Evolutionary conservation across 1,139 yeast species (phyloP).

Genomic region (Magnusiomyces tetraspermus): DNA sequence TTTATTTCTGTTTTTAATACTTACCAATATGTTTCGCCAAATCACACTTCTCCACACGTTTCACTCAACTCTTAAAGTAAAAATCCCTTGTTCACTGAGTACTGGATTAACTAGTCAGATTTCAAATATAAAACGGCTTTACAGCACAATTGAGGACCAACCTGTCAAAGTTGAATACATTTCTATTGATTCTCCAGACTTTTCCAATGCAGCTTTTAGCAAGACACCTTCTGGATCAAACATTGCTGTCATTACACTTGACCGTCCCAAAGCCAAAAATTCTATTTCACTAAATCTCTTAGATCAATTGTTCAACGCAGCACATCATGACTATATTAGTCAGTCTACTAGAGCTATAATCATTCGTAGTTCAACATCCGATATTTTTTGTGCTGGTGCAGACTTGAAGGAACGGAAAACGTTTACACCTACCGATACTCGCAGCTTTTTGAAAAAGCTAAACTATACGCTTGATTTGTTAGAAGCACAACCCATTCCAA

Average conservation of each 20-base stretch:
- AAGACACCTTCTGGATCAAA: conserved; percentile 12
- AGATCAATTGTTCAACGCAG: conserved; percentile 22
- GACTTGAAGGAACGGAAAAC: conserved; percentile 30
- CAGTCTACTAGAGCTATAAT: conserved; percentile 25
- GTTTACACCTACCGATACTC: conserved; percentile 26
- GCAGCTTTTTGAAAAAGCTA: conserved; percentile 24
- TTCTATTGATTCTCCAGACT: not conserved
- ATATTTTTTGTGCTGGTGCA: conserved; percentile 31
- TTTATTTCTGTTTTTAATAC: no score
- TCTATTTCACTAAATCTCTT: conserved; percentile 27
- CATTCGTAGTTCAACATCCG: conserved; percentile 23
- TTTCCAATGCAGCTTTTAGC: not conserved
- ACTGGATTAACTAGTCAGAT: no score
- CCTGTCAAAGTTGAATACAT: not conserved
- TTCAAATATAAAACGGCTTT: no score
- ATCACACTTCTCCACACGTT: no score
- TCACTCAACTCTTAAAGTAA: no score
- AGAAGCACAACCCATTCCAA: conserved; percentile 26
- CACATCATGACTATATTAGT: conserved; percentile 14
- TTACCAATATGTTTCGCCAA: no score
- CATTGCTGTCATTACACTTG: conserved; percentile 25
- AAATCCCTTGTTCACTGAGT: no score
- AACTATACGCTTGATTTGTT: conserved; percentile 24
- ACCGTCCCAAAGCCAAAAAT: conserved; percentile 29
- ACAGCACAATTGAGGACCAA: not conserved